These are phyloP conservation scores for Fusarium denticulatum DNA, from an alignment of 2,329 filamentous ascomycete genomes.

Conservation along the genomic window DNA sequence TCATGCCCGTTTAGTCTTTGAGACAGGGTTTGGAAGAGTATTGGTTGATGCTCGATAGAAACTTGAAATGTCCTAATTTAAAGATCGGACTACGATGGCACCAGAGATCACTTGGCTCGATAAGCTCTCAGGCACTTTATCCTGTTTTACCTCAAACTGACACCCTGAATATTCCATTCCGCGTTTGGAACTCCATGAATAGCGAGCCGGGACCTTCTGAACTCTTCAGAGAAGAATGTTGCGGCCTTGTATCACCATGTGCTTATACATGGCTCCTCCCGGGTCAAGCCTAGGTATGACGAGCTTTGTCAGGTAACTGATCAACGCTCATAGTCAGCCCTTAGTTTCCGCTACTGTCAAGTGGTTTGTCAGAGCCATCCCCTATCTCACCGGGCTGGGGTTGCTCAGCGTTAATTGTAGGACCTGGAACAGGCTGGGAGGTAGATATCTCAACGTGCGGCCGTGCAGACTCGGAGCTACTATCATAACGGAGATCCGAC, in stretches of 20 bases:
- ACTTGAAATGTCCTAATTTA: neutral
- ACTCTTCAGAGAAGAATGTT: neutral
- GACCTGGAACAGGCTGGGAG: neutral
- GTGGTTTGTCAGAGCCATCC: neutral
- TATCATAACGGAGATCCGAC: neutral
- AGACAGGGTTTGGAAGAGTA: too few species aligned
- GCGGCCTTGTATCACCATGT: fast-evolving
- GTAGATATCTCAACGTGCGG: neutral
- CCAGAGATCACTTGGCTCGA: neutral
- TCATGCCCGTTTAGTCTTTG: neutral
- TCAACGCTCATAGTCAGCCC: neutral
- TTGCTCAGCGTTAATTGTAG: neutral
- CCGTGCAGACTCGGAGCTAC: neutral
- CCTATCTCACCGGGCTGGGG: neutral
- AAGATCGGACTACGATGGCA: neutral
- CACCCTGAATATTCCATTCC: neutral
- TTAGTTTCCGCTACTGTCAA: fast-evolving
- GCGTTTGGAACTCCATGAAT: neutral
- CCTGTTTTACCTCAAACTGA: neutral
- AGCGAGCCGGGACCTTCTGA: neutral
- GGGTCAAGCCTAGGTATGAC: neutral
- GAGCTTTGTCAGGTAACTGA: neutral
- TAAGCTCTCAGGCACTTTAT: neutral
- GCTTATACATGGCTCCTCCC: neutral
- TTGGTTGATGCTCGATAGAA: neutral